These are phyloP conservation scores for Auricularia sp. DNA, from an alignment of 768 basidiomycete genomes.

Conservation along the genomic window DNA sequence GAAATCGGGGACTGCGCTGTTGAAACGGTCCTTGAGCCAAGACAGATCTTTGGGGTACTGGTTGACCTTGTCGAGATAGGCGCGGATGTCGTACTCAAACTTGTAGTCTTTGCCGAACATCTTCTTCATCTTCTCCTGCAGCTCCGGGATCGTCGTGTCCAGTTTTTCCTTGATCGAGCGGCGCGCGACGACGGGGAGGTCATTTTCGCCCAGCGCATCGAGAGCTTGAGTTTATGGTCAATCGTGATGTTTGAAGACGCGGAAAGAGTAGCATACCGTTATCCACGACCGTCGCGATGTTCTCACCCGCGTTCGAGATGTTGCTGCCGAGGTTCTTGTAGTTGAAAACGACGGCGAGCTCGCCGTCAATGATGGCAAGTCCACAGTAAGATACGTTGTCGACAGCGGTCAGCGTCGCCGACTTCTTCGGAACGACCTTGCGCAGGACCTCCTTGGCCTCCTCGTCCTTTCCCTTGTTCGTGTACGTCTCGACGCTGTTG, in stretches of 20 bases:
- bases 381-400: background rate
- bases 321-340: background rate
- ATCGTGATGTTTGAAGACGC: background rate
- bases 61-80: background rate
- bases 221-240: background rate
- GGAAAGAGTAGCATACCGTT: background rate
- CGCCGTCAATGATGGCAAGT: background rate
- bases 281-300: background rate
- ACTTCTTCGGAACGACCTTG: background rate
- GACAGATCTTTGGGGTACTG: background rate
- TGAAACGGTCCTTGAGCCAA: background rate
- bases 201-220: background rate
- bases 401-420: background rate
- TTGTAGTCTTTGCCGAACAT: conserved; percentile 2
- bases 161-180: background rate
- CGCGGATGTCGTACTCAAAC: background rate
- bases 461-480: background rate
- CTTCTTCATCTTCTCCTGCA: background rate
- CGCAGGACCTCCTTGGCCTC: background rate
- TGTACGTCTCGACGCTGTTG: background rate
- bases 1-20: background rate
- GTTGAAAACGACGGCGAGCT: background rate
- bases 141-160: background rate
- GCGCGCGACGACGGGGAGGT: background rate
- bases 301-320: background rate